phyloP scores from a whole-genome alignment of 73 alveolate genomes.

The Tetrahymena elliotti region DNA sequence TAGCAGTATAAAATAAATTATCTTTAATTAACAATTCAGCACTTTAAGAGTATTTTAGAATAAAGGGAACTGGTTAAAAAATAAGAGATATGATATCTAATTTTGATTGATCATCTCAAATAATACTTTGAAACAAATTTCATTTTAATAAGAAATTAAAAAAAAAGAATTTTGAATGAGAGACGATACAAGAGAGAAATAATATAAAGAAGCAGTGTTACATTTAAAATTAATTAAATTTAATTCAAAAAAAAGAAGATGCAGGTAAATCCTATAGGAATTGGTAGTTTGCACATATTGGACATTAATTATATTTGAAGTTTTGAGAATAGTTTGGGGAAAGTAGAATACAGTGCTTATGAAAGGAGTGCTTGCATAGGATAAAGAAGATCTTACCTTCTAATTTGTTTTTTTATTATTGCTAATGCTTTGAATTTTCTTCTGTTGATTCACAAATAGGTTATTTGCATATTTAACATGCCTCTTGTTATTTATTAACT shows the following conservation, averaged over 20 bases:
- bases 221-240: no score
- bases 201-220: no score
- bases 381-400: background rate
- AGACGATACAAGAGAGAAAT: no score
- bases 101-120: no score
- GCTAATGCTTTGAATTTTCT: background rate
- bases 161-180: no score
- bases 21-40: no score
- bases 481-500: background rate
- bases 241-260: background rate
- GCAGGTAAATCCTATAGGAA: background rate
- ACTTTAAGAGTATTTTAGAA: no score
- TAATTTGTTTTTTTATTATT: background rate
- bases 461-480: background rate
- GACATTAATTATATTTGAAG: background rate
- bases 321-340: background rate
- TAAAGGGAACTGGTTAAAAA: no score
- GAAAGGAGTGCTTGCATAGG: background rate
- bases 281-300: background rate
- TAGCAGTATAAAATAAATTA: no score
- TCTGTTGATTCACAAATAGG: background rate
- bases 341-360: background rate
- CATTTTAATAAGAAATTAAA: no score
- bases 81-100: no score
- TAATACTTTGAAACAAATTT: no score